Conservation (phyloP, 106 monocot species). For the Chionographis japonica region DNA sequence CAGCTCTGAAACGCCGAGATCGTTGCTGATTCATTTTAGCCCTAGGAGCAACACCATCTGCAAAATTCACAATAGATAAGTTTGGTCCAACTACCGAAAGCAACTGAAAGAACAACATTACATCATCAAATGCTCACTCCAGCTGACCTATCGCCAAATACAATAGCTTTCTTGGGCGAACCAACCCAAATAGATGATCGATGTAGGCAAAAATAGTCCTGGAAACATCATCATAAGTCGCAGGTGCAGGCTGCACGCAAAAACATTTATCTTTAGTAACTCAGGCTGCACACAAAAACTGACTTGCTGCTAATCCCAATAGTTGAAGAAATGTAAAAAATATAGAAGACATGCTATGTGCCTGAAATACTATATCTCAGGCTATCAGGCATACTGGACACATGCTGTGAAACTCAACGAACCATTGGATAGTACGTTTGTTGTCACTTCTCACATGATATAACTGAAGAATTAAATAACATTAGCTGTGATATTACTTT, state of each 20-base stretch:
- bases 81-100: background rate
- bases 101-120: background rate
- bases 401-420: no score
- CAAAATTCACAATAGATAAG: background rate
- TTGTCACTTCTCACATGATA: no score
- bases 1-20: constrained; percentile 78
- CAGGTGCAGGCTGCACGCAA: constrained; percentile 61
- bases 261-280: constrained; percentile 11
- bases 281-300: no score
- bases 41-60: constrained; percentile 95
- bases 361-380: no score
- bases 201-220: constrained; percentile 80
- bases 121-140: background rate
- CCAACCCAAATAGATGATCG: constrained; percentile 78
- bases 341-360: no score
- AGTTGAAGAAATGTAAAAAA: background rate
- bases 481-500: no score
- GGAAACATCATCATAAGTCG: constrained; percentile 87
- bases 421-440: no score
- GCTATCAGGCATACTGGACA: no score
- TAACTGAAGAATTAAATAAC: no score
- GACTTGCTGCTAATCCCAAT: background rate
- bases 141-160: constrained; percentile 88
- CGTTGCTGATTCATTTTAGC: constrained; percentile 98
- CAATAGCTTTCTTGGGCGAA: constrained; percentile 87